phyloP scores from a whole-genome alignment of 257 asterid species.

The Salvia miltiorrhiza region DNA sequence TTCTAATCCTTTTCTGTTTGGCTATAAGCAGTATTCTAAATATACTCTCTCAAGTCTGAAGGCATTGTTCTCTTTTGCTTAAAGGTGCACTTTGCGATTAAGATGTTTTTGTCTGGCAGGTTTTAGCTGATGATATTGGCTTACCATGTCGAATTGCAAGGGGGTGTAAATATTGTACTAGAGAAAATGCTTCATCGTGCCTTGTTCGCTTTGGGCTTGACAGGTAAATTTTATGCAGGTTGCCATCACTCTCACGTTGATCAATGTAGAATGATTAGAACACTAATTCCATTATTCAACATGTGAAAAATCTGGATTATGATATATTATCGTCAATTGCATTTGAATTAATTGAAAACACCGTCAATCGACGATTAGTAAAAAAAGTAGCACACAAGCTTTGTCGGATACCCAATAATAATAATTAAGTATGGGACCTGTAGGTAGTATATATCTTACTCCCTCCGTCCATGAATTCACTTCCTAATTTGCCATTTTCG shows the following conservation, averaged over 20 bases:
- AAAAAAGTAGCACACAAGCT: not conserved
- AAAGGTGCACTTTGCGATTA: constrained; percentile 16
- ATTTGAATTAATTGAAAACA: constrained; percentile 12
- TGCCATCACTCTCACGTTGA: constrained; percentile 5
- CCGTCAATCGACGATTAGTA: not conserved
- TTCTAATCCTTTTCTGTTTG: not conserved
- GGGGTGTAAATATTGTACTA: constrained; percentile 83
- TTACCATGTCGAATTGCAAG: constrained; percentile 96
- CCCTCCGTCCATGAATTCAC: too few relatives aligned
- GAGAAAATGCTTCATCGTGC: constrained; percentile 90
- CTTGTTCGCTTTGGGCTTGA: constrained; percentile 85
- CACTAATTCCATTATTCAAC: constrained; percentile 2
- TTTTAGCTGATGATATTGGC: constrained; percentile 82
- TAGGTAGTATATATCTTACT: too few relatives aligned
- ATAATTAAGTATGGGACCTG: not conserved
- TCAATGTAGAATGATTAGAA: not conserved
- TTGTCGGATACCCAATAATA: not conserved
- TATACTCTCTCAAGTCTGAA: not conserved
- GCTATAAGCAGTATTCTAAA: not conserved
- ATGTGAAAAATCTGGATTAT: not conserved
- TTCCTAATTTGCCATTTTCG: too few relatives aligned
- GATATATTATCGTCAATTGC: constrained; percentile 10
- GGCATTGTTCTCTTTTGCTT: not conserved
- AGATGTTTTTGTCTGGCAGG: constrained; percentile 49
- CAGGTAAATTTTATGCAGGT: constrained; percentile 48